A percentile compares a stretch with the other conserved stretches of the same genome.
These are phyloP conservation scores for Pichia nanzhaoensis DNA, from an alignment of 805 yeast genomes.

Conservation along the genomic window DNA sequence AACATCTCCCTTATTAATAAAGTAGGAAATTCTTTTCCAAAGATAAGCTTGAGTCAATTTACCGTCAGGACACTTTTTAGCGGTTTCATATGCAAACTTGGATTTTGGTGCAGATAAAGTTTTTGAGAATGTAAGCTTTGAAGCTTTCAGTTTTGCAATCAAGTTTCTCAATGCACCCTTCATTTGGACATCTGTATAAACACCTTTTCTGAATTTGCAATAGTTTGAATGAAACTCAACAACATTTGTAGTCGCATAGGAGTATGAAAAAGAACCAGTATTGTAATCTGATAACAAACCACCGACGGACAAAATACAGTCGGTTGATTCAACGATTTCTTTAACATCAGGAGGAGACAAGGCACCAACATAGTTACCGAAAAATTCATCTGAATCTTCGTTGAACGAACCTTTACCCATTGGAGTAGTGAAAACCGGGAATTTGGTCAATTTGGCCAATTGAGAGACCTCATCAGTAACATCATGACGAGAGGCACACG, in stretches of 20 bases:
- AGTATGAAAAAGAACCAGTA: slow-evolving; percentile 80
- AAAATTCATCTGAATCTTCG: slow-evolving; percentile 66
- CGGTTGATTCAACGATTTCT: slow-evolving; percentile 66
- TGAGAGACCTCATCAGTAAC: slow-evolving; percentile 56
- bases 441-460: slow-evolving; percentile 61
- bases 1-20: slow-evolving; percentile 61
- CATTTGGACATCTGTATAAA: slow-evolving; percentile 70
- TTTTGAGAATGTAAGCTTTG: slow-evolving; percentile 31
- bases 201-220: slow-evolving; percentile 62
- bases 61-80: slow-evolving; percentile 39
- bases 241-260: slow-evolving; percentile 66
- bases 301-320: slow-evolving; percentile 72
- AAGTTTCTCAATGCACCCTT: slow-evolving; percentile 44
- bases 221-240: slow-evolving; percentile 75
- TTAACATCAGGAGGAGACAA: slow-evolving; percentile 67
- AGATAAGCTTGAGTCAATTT: slow-evolving; percentile 57
- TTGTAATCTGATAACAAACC: slow-evolving; percentile 82
- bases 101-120: slow-evolving; percentile 52
- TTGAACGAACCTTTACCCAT: slow-evolving; percentile 82
- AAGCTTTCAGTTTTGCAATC: slow-evolving; percentile 31
- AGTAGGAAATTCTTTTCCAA: slow-evolving; percentile 58
- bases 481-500: slow-evolving; percentile 77
- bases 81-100: slow-evolving; percentile 31
- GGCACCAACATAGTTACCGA: slow-evolving; percentile 85
- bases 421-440: slow-evolving; percentile 81